Evolutionary conservation across 1,284 basidiomycete genomes (phyloP).

Genomic region (Wallemia hederae): DNA sequence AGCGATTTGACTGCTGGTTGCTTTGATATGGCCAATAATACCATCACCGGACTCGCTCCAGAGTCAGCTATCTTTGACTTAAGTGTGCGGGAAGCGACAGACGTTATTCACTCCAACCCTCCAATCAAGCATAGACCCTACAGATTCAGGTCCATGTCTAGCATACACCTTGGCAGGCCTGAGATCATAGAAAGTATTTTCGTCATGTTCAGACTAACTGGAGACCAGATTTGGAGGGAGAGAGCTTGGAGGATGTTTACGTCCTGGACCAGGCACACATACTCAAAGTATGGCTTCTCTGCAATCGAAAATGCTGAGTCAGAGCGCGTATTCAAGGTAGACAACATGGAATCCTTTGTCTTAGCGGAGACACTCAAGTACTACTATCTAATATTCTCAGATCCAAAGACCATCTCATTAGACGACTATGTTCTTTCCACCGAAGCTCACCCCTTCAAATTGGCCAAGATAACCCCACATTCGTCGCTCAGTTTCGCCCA

Average conservation of each 20-base stretch:
- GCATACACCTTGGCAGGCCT: background rate
- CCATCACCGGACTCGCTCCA: background rate
- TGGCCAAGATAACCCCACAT: background rate
- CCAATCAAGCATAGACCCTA: background rate
- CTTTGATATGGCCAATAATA: background rate
- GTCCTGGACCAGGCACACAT: background rate
- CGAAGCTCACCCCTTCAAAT: background rate
- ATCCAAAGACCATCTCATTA: background rate
- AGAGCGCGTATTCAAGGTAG: background rate
- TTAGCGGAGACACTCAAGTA: background rate
- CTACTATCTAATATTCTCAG: constrained; percentile 1
- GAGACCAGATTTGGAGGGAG: background rate
- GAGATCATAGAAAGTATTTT: background rate
- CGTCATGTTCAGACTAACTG: background rate
- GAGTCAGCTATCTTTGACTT: background rate
- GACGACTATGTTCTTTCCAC: background rate
- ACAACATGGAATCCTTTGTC: background rate
- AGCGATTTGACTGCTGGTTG: background rate
- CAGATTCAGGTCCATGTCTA: background rate
- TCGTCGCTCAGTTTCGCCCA: background rate
- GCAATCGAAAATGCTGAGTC: background rate
- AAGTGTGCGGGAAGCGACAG: background rate
- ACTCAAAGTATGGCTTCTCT: background rate
- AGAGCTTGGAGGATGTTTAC: background rate
- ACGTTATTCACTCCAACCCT: background rate